Conservation (phyloP, 2,329 filamentous ascomycete genomes). For the Camptophora hylomeconis region DNA sequence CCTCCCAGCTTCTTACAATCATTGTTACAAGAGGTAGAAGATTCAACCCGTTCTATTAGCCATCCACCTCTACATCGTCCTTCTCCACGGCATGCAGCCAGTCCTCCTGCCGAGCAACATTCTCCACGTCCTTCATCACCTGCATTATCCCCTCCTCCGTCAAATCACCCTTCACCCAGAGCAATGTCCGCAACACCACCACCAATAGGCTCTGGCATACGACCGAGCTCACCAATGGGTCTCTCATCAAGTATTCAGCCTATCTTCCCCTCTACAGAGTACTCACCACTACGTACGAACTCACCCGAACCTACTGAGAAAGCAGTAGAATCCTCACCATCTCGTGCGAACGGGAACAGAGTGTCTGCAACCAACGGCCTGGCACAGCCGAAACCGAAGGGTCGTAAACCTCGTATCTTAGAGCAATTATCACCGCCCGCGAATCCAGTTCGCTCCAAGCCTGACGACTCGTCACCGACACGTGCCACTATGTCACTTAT, state of each 20-base stretch:
- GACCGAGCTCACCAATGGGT: slow-evolving; percentile 54
- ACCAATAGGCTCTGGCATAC: slow-evolving; percentile 30
- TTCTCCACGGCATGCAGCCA: slow-evolving; percentile 19
- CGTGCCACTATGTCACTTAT: slow-evolving; percentile 58
- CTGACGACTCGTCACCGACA: slow-evolving; percentile 55
- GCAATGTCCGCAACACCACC: slow-evolving; percentile 27
- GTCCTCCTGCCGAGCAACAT: slow-evolving; percentile 22
- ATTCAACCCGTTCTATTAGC: slow-evolving; percentile 29
- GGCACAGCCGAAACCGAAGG: slow-evolving; percentile 13
- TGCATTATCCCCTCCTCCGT: slow-evolving; percentile 27
- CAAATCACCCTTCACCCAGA: slow-evolving; percentile 27
- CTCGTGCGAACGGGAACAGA: slow-evolving; percentile 1
- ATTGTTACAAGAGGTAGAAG: slow-evolving; percentile 75
- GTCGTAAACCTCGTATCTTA: slow-evolving; percentile 13
- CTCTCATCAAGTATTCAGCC: slow-evolving; percentile 62
- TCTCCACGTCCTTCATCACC: slow-evolving; percentile 29
- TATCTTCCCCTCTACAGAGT: slow-evolving; percentile 60
- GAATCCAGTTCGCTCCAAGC: slow-evolving; percentile 38
- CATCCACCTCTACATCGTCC: slow-evolving; percentile 17
- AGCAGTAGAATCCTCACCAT: slow-evolving; percentile 1
- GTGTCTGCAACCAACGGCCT: slow-evolving; percentile 7
- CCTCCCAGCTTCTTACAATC: slow-evolving; percentile 75
- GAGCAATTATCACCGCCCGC: slow-evolving; percentile 25
- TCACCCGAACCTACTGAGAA: slow-evolving; percentile 18
- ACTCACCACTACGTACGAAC: slow-evolving; percentile 50